These are phyloP conservation scores for Pseudozyma pruni DNA, from an alignment of 1,284 basidiomycete genomes.

Conservation along the genomic window DNA sequence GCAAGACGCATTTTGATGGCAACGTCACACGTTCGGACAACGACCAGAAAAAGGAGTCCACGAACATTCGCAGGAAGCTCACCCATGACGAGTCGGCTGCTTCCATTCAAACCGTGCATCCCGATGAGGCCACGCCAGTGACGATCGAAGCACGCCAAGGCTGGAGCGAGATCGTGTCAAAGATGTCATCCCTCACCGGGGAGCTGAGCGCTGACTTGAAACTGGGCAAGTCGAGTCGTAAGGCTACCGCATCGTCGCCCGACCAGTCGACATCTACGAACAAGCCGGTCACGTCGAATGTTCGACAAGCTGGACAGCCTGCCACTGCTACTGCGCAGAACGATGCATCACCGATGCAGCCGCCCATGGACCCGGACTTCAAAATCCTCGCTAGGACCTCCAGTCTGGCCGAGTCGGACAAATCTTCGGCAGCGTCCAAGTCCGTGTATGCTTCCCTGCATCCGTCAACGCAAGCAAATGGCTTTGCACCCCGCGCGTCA, in stretches of 20 bases:
- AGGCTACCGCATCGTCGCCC: slow-evolving; percentile 2
- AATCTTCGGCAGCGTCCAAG: slow-evolving; percentile 21
- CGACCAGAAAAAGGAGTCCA: background rate
- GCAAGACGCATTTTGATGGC: background rate
- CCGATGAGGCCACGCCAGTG: slow-evolving; percentile 18
- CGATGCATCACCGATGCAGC: slow-evolving; percentile 7
- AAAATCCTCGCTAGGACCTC: slow-evolving; percentile 36
- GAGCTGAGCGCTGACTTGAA: slow-evolving; percentile 17
- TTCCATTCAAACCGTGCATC: slow-evolving; percentile 26
- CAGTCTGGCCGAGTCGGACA: slow-evolving; percentile 34
- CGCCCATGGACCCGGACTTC: slow-evolving; percentile 12
- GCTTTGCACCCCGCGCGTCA: slow-evolving; percentile 24
- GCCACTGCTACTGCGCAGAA: background rate
- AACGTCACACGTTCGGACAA: background rate
- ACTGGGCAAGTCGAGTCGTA: slow-evolving; percentile 16
- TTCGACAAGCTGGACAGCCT: background rate
- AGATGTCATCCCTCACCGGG: slow-evolving; percentile 34
- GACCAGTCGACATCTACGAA: background rate
- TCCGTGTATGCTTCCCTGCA: slow-evolving; percentile 24
- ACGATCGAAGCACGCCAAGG: slow-evolving; percentile 54
- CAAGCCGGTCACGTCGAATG: background rate
- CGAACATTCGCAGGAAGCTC: slow-evolving; percentile 20
- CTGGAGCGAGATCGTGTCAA: slow-evolving; percentile 56
- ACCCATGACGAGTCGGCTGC: slow-evolving; percentile 17
- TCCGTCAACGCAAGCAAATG: slow-evolving; percentile 20